phyloP scores from a whole-genome alignment of 805 yeast genomes.

The Yarrowia sp. region DNA sequence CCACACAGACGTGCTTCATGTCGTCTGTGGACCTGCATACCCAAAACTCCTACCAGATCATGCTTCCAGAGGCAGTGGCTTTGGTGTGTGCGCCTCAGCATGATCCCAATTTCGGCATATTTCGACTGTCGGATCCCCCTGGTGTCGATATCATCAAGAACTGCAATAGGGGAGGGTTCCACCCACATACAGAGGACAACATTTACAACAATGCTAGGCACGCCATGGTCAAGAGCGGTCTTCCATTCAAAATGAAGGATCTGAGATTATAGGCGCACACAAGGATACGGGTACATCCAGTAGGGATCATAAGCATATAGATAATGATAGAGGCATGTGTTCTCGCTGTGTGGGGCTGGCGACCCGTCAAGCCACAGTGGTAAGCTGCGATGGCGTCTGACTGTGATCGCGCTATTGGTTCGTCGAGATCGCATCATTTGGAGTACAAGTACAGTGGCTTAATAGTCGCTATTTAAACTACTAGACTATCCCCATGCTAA shows the following conservation, averaged over 20 bases:
- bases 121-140: constrained; percentile 62
- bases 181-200: constrained; percentile 54
- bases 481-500: not conserved
- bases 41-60: constrained; percentile 62
- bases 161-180: constrained; percentile 53
- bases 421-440: not conserved
- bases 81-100: constrained; percentile 59
- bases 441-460: not conserved
- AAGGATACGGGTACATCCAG: not conserved
- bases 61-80: constrained; percentile 68
- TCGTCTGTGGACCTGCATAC: constrained; percentile 67
- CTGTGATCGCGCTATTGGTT: not conserved
- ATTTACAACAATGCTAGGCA: constrained; percentile 57
- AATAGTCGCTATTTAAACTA: not conserved
- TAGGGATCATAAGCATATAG: not conserved
- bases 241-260: constrained; percentile 51
- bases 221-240: constrained; percentile 44
- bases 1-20: constrained; percentile 67
- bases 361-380: not conserved
- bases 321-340: not conserved
- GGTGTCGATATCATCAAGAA: constrained; percentile 55
- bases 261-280: constrained; percentile 37
- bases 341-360: not conserved
- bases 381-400: not conserved
- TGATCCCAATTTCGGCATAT: constrained; percentile 51